Base-by-base conservation (phyloP, 148 eudicot genomes). In the Vaccinium darrowii region DNA sequence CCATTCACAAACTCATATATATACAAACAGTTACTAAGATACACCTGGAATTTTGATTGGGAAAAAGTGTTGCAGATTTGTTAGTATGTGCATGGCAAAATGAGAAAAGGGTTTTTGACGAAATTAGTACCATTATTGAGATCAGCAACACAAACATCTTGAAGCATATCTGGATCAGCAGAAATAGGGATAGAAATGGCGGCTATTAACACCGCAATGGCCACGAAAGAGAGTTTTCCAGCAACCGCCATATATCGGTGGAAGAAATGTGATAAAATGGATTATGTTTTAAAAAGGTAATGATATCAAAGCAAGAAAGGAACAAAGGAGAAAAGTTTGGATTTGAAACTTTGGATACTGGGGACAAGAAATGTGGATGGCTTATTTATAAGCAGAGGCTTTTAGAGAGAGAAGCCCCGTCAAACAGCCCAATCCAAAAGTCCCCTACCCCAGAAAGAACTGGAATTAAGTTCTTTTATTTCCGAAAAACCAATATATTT, bases 131-230 rank as follows among this genome's bases (percentile, higher is more conserved):
- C 47, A 4, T 5, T 43, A 43, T 43, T 43, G 47, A 4, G 47
- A 43, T 43, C 47, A 43, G 47, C 47, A 43, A 43, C 47, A 43
- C 47, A 43, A 43, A 43, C 47, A 43, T 43, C 47, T 43, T 43
- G 47, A 43, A 43, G 47, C 47, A 43, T 9, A 36, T 91, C 91
- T 6, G 91, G 89, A 86, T 91, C 90, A 16, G 91, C 93, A 39
- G 84, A 88, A 53, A 88, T 85, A 3, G 36, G 49, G 78, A 3
- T 82, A 53, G 13, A 82, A 33, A 49, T 23, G 12, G 69, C 18
- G 79, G 89, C 83, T 10, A 83, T 49, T 36, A 77, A 23, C 69
- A 74, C 54, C 51, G 78, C 6, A 27, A 56, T 56, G 87, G 86
- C 73, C 78, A 81, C 49, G 7, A 60, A 43, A 4, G 67, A 12